Evolutionary conservation across 148 eudicot genomes (phyloP), one percentile per base, ranked within the genome.

Genomic region (Rhododendron mucronatum): DNA sequence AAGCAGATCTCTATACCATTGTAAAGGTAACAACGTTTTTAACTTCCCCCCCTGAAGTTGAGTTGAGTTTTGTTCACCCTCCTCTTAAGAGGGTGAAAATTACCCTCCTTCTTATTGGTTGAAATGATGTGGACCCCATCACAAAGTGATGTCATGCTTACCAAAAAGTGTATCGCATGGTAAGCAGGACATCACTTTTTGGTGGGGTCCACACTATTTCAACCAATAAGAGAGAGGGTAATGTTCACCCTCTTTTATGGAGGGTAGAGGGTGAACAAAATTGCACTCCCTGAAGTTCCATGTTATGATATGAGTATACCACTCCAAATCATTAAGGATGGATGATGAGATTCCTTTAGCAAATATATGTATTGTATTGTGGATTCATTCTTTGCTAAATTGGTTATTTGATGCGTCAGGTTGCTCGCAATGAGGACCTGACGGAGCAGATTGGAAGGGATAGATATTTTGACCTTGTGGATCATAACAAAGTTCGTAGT

Each of bases 401-500:
- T 30, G 1, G 57, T 75, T 83, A 45, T n/a, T 88, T 84, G 20
- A 57, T 78, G 37, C 67, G 11, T 89, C 79, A 95, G 98, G 93
- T 95, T 88, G 98, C 98, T 28, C 92, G 95, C 61, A 96, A 93
- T 89, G 94, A 90, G 82, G 97, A 95, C 57, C 91, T 95, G 71
- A 74, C 84, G 10, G 93, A 92, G 65, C 98, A 95, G 90, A 92
- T 95, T 78, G 98, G 98, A 57, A 89, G 84, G 82, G 96, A 94
- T 87, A 89, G 91, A 83, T 90, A 91, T 88, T 95, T 95, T 91
- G 98, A 95, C 89, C 96, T 95, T 84, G 98, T 95, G 57, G 96
- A 95, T 86, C 98, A 95, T 89, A 94, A 95, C 53, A 94, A 92
- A 91, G 95, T 93, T 83, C 92, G 87, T 21, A 91, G 90, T 84